Conservation (phyloP, 2,329 filamentous ascomycete genomes). For the Aspergillus sp. region DNA sequence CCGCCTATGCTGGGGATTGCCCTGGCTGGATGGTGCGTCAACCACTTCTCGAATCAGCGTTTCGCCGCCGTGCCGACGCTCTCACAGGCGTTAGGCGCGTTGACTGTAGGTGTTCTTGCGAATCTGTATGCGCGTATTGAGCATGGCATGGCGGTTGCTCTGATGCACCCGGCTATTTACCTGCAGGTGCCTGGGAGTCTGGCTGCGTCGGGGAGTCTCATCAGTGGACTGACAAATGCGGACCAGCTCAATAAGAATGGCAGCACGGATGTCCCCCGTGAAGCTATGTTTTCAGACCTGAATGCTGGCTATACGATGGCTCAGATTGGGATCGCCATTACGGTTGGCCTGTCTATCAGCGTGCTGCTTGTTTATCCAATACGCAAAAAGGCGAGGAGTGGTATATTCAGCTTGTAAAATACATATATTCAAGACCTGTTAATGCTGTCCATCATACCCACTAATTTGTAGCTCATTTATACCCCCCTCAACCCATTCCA, state of each 20-base stretch:
- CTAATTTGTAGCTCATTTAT: not conserved
- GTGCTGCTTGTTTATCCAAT: slow-evolving; percentile 47
- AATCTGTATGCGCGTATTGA: slow-evolving; percentile 71
- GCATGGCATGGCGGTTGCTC: slow-evolving; percentile 77
- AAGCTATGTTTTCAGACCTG: slow-evolving; percentile 19
- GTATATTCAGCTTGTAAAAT: slow-evolving; percentile 31
- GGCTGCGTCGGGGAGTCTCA: slow-evolving; percentile 56
- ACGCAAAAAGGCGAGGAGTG: slow-evolving; percentile 43
- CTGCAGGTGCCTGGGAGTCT: slow-evolving; percentile 61
- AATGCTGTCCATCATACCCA: not conserved
- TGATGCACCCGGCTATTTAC: slow-evolving; percentile 84
- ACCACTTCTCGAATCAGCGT: slow-evolving; percentile 67
- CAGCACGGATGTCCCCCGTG: not conserved
- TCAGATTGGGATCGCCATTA: slow-evolving; percentile 48
- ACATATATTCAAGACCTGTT: not conserved
- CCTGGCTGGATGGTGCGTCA: slow-evolving; percentile 71
- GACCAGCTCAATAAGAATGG: not conserved
- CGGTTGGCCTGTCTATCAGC: slow-evolving; percentile 46
- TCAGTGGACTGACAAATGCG: slow-evolving; percentile 12
- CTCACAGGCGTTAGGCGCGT: slow-evolving; percentile 72
- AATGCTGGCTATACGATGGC: slow-evolving; percentile 47
- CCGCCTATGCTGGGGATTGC: slow-evolving; percentile 74
- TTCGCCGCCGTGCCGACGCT: slow-evolving; percentile 72
- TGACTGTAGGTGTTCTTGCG: slow-evolving; percentile 72
- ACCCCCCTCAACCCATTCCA: slow-evolving; percentile 32